Evolutionary conservation across 2,329 filamentous ascomycete species (phyloP).

Genomic region (Fusarium marasasianum): DNA sequence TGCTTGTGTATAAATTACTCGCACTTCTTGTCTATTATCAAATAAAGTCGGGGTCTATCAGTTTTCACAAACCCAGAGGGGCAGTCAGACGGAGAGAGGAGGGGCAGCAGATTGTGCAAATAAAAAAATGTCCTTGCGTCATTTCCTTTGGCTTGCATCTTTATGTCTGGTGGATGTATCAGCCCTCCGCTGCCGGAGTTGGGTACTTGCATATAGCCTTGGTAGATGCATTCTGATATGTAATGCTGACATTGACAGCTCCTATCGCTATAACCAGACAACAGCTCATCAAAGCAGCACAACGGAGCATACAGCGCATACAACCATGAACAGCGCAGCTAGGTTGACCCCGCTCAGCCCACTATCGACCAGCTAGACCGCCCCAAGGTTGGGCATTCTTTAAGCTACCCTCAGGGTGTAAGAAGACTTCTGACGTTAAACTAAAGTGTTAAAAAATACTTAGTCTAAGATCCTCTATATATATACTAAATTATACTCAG

Average conservation of each 20-base stretch:
- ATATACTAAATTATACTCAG: too few relatives aligned
- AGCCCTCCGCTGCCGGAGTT: conserved; percentile 19
- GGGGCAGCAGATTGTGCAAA: conserved; percentile 27
- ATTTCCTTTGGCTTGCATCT: conserved; percentile 35
- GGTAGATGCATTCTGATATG: conserved; percentile 3
- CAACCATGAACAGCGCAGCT: conserved; percentile 26
- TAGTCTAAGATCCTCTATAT: too few relatives aligned
- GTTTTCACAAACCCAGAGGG: neutral
- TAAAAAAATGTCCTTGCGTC: conserved; percentile 39
- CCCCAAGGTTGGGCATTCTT: conserved; percentile 30
- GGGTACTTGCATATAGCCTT: conserved; percentile 8
- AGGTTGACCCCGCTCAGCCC: conserved; percentile 19
- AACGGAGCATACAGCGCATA: conserved; percentile 10
- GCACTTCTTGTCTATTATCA: neutral
- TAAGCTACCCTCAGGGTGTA: neutral
- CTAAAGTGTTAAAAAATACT: too few relatives aligned
- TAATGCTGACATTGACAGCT: conserved; percentile 15
- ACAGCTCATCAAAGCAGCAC: conserved; percentile 9
- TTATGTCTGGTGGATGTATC: neutral
- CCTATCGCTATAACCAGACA: conserved; percentile 14
- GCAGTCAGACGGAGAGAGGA: conserved; percentile 7
- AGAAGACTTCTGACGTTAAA: too few relatives aligned
- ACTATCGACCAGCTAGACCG: conserved; percentile 21
- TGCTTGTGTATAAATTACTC: neutral
- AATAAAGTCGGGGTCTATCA: neutral